Evolutionary conservation across 306 rosid genomes (phyloP).

Genomic region (Cyamopsis tetragonoloba): DNA sequence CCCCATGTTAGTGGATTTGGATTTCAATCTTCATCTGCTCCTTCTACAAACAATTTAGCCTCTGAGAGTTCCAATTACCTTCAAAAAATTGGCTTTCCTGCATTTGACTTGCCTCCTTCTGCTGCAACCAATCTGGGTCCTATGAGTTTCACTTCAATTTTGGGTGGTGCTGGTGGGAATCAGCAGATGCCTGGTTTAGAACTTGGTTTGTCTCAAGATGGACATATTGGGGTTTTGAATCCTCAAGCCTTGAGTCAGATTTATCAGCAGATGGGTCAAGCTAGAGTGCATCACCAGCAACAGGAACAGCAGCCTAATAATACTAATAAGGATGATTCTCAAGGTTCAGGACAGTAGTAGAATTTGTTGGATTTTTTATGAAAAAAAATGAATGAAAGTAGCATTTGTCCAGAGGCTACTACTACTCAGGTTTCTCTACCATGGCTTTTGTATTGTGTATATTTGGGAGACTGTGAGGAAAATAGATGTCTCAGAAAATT

Average conservation of each 20-base stretch:
- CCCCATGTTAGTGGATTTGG: slow-evolving; percentile 70
- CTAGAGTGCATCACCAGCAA: slow-evolving; percentile 60
- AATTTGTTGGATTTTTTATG: slow-evolving; percentile 23
- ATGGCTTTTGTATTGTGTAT: slow-evolving; percentile 57
- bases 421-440: slow-evolving; percentile 42
- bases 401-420: slow-evolving; percentile 43
- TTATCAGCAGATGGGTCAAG: slow-evolving; percentile 95
- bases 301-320: too few species aligned
- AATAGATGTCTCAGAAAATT: slow-evolving; percentile 41
- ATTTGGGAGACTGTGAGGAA: slow-evolving; percentile 45
- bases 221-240: slow-evolving; percentile 82
- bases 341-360: slow-evolving; percentile 76
- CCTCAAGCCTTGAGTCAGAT: slow-evolving; percentile 81
- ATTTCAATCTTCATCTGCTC: slow-evolving; percentile 61
- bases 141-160: slow-evolving; percentile 89
- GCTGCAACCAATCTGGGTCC: slow-evolving; percentile 58
- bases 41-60: slow-evolving; percentile 41
- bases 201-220: slow-evolving; percentile 89
- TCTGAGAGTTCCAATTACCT: slow-evolving; percentile 66
- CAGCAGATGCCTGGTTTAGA: slow-evolving; percentile 87
- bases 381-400: slow-evolving; percentile 17
- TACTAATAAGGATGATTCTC: slow-evolving; percentile 96
- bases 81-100: slow-evolving; percentile 77
- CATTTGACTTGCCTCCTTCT: slow-evolving; percentile 71
- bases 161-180: slow-evolving; percentile 53